Evolutionary conservation across 2,329 filamentous ascomycete species (phyloP).

Genomic region (Malbranchea zuffiana): DNA sequence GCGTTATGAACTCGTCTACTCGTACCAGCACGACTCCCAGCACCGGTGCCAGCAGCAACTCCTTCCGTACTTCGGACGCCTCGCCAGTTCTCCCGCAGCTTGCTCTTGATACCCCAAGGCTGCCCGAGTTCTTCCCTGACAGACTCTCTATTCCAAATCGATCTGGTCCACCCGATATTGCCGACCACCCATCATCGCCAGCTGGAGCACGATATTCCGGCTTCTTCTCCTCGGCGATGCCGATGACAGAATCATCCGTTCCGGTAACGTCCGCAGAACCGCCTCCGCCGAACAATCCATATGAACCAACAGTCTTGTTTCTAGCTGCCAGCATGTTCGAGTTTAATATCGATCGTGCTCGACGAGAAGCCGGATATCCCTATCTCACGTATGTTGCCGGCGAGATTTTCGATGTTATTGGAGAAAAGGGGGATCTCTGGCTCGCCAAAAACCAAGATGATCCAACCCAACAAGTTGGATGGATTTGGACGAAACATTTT

Average conservation of each 20-base stretch:
- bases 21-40: conserved; percentile 39
- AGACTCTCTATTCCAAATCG: conserved; percentile 15
- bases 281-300: conserved; percentile 21
- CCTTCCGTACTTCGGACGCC: conserved; percentile 14
- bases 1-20: conserved; percentile 47
- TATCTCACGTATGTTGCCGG: conserved; percentile 93
- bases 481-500: conserved; percentile 99
- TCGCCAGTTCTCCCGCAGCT: conserved; percentile 34
- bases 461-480: conserved; percentile 63
- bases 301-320: conserved; percentile 59
- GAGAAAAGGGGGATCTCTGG: conserved; percentile 95
- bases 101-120: conserved; percentile 36
- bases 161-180: conserved; percentile 16
- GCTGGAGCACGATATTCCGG: conserved; percentile 53
- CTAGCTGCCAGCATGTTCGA: conserved; percentile 89
- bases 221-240: conserved; percentile 78
- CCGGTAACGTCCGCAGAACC: conserved; percentile 15
- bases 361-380: conserved; percentile 86
- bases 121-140: conserved; percentile 30
- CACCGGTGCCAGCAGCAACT: conserved; percentile 29
- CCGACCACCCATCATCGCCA: conserved; percentile 26
- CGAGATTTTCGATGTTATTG: conserved; percentile 89
- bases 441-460: conserved; percentile 97
- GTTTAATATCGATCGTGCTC: conserved; percentile 88
- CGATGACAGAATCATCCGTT: conserved; percentile 55